Base-by-base conservation (phyloP, 306 rosid genomes). In the Sechiopsis laciniata region DNA sequence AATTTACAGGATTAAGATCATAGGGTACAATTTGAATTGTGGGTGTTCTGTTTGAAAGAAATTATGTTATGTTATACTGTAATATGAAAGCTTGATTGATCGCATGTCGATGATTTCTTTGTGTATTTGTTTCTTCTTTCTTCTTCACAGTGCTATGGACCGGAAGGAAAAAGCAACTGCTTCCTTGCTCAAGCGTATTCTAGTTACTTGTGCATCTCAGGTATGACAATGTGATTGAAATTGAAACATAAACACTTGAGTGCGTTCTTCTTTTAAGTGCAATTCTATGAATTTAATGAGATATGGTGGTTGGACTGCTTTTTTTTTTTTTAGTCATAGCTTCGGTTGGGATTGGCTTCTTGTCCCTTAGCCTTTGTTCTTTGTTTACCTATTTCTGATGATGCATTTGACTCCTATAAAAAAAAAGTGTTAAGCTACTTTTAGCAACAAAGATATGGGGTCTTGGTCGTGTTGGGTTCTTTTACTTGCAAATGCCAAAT, bases 101-200 rank as follows among this genome's bases (percentile, higher is more conserved):
- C 13, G 17, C 37, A 65, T 10, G 24, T 37, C 16, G 4, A 40
- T 65, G 54, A 2, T 40, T 64, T 40, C 24, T 17, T 0, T 64
- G 26, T 40, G 17, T 65, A 19, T 58, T 26, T 70, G 8, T 22
- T 57, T 40, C 14, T 58, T 15, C 52, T 13, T 10, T 4, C 40
- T 13, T 54, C 62, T 64, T 72, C 52, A 64, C 80, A 81, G 79
- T 69, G 19, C 19, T 15, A 73, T 87, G 90, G 89, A 79, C 72
- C 89, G 88, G 95, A 94, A 87, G 81, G 97, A 89, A 42, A 94
- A 84, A 87, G 88, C 84, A 55, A 75, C 87, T n/a, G 46, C 87
- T 51, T 83, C 91, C 72, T 72, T 83, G 50, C 86, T 94, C 71
- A 86, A 87, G 78, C 92, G 98, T 58, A 76, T 94, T 82, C 84